Evolutionary conservation across 495 filamentous ascomycete genomes (phyloP).

Genomic region (Symbiotaphrina buchneri): DNA sequence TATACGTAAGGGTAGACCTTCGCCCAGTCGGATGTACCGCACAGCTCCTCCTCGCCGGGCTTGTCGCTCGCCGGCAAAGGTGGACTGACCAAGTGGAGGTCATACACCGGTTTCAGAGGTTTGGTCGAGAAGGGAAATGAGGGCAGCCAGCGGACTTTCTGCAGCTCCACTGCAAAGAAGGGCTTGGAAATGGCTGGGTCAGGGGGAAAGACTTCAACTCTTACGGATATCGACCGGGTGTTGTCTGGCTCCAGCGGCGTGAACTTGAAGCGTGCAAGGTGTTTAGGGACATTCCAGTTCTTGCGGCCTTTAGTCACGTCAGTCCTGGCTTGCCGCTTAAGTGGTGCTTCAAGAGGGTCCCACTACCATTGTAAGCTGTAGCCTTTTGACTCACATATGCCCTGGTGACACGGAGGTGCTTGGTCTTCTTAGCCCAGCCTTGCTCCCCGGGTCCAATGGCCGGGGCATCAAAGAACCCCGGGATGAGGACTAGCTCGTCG

Average conservation of each 20-base stretch:
- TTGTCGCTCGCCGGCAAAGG: neutral
- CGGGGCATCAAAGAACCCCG: neutral
- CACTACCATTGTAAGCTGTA: conserved; percentile 1
- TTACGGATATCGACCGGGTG: neutral
- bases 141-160: neutral
- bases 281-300: neutral
- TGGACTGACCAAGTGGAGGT: neutral
- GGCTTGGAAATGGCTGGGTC: neutral
- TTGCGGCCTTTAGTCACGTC: neutral
- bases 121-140: neutral
- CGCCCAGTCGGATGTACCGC: neutral
- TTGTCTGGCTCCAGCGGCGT: neutral
- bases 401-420: neutral
- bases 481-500: neutral
- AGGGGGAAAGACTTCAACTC: neutral
- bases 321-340: too few species aligned
- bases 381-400: neutral
- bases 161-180: neutral
- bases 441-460: too few species aligned
- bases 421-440: neutral
- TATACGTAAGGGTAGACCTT: neutral
- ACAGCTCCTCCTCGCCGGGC: neutral
- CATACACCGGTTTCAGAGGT: too few species aligned
- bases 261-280: neutral
- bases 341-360: too few species aligned